Percentiles rank a stretch among this genome's conserved stretches.
These are phyloP conservation scores for Pulveroboletus ravenelii DNA, from an alignment of 768 basidiomycete species.

Conservation along the genomic window DNA sequence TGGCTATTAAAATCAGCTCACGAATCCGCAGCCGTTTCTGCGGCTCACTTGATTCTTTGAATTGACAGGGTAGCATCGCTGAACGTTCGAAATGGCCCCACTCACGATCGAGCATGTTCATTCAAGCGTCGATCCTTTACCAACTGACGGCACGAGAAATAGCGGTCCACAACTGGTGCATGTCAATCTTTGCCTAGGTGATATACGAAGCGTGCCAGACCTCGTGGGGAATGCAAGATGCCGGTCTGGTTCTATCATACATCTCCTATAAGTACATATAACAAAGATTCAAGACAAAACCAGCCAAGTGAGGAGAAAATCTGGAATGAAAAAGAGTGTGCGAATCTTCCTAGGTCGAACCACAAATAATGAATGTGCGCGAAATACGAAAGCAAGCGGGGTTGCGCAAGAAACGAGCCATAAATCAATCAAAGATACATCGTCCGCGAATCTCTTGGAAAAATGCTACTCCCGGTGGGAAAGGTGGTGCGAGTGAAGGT, in stretches of 20 bases:
- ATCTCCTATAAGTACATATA: constrained; percentile 29
- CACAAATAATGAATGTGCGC: constrained; percentile 8
- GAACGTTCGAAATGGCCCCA: constrained; percentile 41
- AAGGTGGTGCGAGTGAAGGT: not conserved
- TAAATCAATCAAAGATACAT: constrained; percentile 30
- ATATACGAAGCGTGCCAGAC: not conserved
- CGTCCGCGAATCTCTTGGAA: constrained; percentile 21
- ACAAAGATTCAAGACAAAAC: constrained; percentile 16
- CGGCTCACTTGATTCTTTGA: too few species aligned
- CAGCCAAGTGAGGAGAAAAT: not conserved
- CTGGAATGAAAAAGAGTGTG: not conserved
- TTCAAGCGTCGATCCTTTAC: constrained; percentile 23
- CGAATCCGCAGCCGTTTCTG: not conserved
- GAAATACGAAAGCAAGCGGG: constrained; percentile 22
- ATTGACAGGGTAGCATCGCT: constrained; percentile 32
- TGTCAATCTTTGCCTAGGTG: constrained; percentile 4
- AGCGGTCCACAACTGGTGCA: not conserved
- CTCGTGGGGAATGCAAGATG: constrained; percentile 6
- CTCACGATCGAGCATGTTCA: constrained; percentile 24
- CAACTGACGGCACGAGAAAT: constrained; percentile 4
- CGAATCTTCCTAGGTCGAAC: constrained; percentile 5
- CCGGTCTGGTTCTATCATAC: constrained; percentile 20
- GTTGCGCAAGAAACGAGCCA: constrained; percentile 21
- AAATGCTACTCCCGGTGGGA: constrained; percentile 4
- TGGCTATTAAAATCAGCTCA: not conserved